Percentiles rank a stretch among this genome's conserved stretches.
Conservation (phyloP, 1,284 basidiomycete genomes). For the Xerocomus amazonicus region DNA sequence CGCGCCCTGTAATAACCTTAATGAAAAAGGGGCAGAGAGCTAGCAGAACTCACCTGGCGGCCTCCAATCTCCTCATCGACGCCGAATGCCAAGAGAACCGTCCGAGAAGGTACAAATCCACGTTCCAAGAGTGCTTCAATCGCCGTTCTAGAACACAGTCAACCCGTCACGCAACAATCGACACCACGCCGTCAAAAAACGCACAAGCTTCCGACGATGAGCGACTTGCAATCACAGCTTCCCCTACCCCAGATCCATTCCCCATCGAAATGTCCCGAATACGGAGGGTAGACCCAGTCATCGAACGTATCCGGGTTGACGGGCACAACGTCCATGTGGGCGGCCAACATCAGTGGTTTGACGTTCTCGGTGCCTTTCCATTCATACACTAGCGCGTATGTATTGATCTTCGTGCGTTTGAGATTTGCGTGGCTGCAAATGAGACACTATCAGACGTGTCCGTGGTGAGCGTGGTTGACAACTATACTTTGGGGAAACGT, state of each 20-base stretch:
- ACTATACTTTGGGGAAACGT: conserved; percentile 41
- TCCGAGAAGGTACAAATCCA: conserved; percentile 50
- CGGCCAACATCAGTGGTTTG: conserved; percentile 61
- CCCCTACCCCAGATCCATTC: conserved; percentile 62
- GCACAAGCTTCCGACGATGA: conserved; percentile 54
- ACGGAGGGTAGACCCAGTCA: conserved; percentile 53
- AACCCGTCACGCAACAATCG: background rate
- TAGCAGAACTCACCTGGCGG: conserved; percentile 34
- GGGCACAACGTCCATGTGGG: conserved; percentile 61
- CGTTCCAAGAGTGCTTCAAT: conserved; percentile 51
- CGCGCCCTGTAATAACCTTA: conserved; percentile 42
- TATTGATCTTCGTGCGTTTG: conserved; percentile 51
- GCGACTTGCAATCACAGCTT: conserved; percentile 61
- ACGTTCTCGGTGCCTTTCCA: conserved; percentile 56
- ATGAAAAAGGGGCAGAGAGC: background rate
- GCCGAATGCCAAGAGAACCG: conserved; percentile 62
- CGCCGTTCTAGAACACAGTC: conserved; percentile 38
- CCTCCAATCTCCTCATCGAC: conserved; percentile 68
- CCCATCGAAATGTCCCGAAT: conserved; percentile 47
- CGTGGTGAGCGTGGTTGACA: background rate
- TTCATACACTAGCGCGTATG: conserved; percentile 58
- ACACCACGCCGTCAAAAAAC: conserved; percentile 11
- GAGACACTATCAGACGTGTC: background rate
- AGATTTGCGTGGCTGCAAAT: conserved; percentile 45
- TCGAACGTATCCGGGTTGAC: conserved; percentile 49